Percentiles rank a stretch among this genome's conserved stretches.
Conservation (phyloP, 2,329 filamentous ascomycete genomes). For the Phoma sp. region DNA sequence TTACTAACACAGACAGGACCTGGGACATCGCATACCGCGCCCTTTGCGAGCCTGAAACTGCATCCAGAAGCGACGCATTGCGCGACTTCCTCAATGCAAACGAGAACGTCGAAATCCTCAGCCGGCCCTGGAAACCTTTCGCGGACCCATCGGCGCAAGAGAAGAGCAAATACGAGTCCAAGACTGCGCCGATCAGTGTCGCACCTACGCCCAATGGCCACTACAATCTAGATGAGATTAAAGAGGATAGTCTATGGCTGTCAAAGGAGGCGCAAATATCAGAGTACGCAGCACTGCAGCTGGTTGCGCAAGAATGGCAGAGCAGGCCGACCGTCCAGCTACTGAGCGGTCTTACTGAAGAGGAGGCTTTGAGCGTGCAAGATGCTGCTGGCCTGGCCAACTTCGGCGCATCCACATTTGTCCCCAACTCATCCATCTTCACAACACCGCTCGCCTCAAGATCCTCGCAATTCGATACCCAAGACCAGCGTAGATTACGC, state of each 20-base stretch:
- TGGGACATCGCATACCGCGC: conserved; percentile 66
- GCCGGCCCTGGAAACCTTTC: conserved; percentile 73
- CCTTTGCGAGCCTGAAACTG: conserved; percentile 58
- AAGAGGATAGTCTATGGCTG: conserved; percentile 85
- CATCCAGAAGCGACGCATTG: conserved; percentile 52
- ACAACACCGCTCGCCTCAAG: conserved; percentile 33
- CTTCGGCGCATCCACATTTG: conserved; percentile 60
- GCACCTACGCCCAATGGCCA: conserved; percentile 71
- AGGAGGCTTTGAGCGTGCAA: conserved; percentile 78
- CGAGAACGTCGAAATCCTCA: conserved; percentile 72
- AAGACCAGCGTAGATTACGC: conserved; percentile 69
- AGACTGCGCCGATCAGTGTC: conserved; percentile 85
- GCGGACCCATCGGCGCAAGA: conserved; percentile 66
- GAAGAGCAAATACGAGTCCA: conserved; percentile 79
- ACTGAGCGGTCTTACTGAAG: conserved; percentile 73
- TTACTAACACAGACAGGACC: conserved; percentile 61
- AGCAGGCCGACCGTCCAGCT: conserved; percentile 77
- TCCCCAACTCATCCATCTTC: conserved; percentile 54
- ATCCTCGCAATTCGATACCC: conserved; percentile 62
- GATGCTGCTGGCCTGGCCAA: conserved; percentile 74
- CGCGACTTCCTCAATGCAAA: conserved; percentile 75
- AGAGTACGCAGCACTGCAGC: conserved; percentile 80
- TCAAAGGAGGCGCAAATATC: conserved; percentile 80
- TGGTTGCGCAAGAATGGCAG: conserved; percentile 85
- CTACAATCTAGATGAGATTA: conserved; percentile 80